Conservation (phyloP, 345 rosid genomes). For the Nephelium lappaceum region DNA sequence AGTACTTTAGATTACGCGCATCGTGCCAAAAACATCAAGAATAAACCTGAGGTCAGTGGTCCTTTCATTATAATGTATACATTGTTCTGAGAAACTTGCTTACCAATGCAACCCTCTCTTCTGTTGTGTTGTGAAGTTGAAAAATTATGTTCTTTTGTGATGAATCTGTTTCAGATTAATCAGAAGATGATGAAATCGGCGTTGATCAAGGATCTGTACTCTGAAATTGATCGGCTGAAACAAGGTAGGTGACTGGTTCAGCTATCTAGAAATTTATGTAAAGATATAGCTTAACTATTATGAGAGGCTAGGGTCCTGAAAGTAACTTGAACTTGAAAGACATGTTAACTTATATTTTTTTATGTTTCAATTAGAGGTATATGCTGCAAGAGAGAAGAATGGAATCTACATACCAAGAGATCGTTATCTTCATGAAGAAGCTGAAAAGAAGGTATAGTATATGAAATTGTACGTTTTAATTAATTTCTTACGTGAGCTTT, state of each 20-base stretch:
- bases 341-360: neutral
- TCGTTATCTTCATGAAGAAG: slow-evolving; percentile 90
- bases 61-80: slow-evolving; percentile 9
- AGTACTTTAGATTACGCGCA: slow-evolving; percentile 98
- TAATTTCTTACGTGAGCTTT: slow-evolving; percentile 12
- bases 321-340: slow-evolving; percentile 17
- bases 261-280: slow-evolving; percentile 13
- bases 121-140: slow-evolving; percentile 15
- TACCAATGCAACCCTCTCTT: slow-evolving; percentile 7
- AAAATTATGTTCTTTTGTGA: slow-evolving; percentile 19
- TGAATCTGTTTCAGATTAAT: slow-evolving; percentile 62
- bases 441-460: slow-evolving; percentile 82
- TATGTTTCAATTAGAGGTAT: slow-evolving; percentile 64
- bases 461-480: slow-evolving; percentile 4
- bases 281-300: neutral
- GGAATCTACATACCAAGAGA: slow-evolving; percentile 96
- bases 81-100: slow-evolving; percentile 10
- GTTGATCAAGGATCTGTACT: slow-evolving; percentile 92
- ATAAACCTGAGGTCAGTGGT: slow-evolving; percentile 86
- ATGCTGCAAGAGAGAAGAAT: slow-evolving; percentile 96
- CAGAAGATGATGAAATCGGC: slow-evolving; percentile 99
- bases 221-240: slow-evolving; percentile 94
- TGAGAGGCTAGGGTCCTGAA: neutral
- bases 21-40: slow-evolving; percentile 98
- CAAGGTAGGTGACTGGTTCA: slow-evolving; percentile 59